Percentiles rank a stretch among this genome's conserved stretches.
phyloP scores from a whole-genome alignment of 1,284 basidiomycete species.

The Neolentinus lepideus region DNA sequence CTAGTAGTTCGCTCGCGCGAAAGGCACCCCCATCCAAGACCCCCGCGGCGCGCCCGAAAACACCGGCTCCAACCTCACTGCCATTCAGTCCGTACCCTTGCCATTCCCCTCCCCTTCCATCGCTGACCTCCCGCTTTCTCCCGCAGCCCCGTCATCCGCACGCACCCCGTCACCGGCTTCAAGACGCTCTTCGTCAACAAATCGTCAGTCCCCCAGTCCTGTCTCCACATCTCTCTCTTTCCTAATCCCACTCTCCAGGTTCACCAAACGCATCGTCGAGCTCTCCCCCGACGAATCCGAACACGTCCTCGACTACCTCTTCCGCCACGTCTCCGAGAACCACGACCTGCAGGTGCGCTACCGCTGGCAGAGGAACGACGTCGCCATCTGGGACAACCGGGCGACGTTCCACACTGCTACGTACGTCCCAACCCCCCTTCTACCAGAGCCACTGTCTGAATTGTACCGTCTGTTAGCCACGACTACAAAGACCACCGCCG shows the following conservation, averaged over 20 bases:
- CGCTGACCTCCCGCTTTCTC: neutral
- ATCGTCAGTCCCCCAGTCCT: constrained; percentile 20
- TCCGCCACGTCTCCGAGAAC: constrained; percentile 42
- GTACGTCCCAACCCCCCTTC: constrained; percentile 14
- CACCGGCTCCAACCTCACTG: constrained; percentile 44
- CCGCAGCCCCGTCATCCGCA: constrained; percentile 39
- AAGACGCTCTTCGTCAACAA: constrained; percentile 61
- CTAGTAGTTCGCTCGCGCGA: neutral
- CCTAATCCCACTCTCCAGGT: constrained; percentile 22
- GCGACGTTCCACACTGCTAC: constrained; percentile 47
- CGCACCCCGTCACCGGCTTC: constrained; percentile 60
- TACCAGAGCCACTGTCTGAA: neutral
- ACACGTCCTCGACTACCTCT: constrained; percentile 39
- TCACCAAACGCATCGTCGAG: constrained; percentile 59
- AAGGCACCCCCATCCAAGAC: constrained; percentile 25
- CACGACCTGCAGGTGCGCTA: constrained; percentile 57
- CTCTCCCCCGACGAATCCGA: constrained; percentile 54
- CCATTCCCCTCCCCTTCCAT: neutral
- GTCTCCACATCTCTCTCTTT: neutral
- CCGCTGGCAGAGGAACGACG: constrained; percentile 40
- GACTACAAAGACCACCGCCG: constrained; percentile 42
- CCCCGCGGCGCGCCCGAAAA: constrained; percentile 53
- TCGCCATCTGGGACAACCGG: constrained; percentile 53
- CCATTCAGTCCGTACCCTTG: constrained; percentile 39
- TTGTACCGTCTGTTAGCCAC: constrained; percentile 22